Conservation (phyloP, 768 basidiomycete genomes). For the Amanita brunnescens region DNA sequence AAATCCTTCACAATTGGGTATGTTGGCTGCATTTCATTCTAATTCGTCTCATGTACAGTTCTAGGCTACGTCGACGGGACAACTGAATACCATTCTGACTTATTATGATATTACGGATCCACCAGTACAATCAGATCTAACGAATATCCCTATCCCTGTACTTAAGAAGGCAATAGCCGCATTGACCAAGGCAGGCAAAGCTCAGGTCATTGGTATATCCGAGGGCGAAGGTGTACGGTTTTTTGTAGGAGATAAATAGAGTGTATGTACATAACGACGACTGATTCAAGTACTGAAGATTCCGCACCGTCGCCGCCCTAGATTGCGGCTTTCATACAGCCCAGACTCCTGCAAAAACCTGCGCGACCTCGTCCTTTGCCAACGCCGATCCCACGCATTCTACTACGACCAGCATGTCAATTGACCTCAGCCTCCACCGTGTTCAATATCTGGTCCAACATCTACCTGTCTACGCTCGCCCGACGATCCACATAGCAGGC, state of each 20-base stretch:
- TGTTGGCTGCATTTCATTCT: constrained; percentile 9
- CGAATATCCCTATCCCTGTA: constrained; percentile 60
- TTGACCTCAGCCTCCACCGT: constrained; percentile 60
- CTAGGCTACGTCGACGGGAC: constrained; percentile 70
- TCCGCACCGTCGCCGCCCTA: no score
- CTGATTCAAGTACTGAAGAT: no score
- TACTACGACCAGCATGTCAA: constrained; percentile 13
- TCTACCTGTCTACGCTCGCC: constrained; percentile 60
- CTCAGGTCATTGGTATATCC: constrained; percentile 66
- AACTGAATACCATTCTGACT: constrained; percentile 78
- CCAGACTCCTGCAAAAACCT: no score
- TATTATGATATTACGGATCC: constrained; percentile 84
- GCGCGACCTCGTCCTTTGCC: no score
- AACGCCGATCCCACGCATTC: no score
- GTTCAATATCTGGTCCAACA: constrained; percentile 41
- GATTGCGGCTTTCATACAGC: no score
- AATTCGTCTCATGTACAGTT: neutral
- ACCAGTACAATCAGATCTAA: constrained; percentile 56
- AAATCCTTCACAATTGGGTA: constrained; percentile 75
- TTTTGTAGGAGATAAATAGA: constrained; percentile 36
- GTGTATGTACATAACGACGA: neutral
- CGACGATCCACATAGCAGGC: constrained; percentile 86
- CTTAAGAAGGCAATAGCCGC: constrained; percentile 61
- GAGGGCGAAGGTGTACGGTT: constrained; percentile 83
- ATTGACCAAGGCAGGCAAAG: constrained; percentile 56